Evolutionary conservation across 768 basidiomycete genomes (phyloP).

Genomic region (Lentinula guzmanii): DNA sequence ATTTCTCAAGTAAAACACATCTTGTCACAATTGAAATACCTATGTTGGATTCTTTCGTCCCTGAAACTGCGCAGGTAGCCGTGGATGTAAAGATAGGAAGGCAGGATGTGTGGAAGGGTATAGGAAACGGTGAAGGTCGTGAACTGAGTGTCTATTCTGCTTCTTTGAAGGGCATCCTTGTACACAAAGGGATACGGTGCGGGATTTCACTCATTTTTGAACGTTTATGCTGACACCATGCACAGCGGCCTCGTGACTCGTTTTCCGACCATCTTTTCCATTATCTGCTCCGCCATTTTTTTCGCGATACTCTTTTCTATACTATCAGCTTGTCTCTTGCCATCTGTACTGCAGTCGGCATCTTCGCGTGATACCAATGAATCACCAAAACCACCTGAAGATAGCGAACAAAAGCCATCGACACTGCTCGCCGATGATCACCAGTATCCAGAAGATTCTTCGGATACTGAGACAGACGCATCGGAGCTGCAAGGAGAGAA

Average conservation of each 20-base stretch:
- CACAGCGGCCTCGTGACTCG: conserved; percentile 63
- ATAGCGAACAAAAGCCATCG: not conserved
- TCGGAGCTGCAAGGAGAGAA: conserved; percentile 11
- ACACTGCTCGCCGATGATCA: not conserved
- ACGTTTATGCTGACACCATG: conserved; percentile 2
- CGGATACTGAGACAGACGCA: not conserved
- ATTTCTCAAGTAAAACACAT: conserved; percentile 33
- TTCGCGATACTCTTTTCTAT: conserved; percentile 38
- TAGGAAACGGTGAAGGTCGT: conserved; percentile 66
- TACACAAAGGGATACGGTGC: conserved; percentile 67
- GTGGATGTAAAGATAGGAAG: conserved; percentile 74
- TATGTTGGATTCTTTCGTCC: conserved; percentile 49
- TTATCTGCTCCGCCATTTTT: conserved; percentile 40
- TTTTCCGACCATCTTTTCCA: conserved; percentile 55
- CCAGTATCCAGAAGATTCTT: not conserved
- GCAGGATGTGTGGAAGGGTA: conserved; percentile 61
- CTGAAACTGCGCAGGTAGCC: conserved; percentile 38
- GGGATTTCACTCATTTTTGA: conserved; percentile 12
- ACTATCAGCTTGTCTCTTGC: conserved; percentile 47
- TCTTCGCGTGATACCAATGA: not conserved
- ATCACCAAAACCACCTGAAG: not conserved
- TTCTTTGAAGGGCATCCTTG: conserved; percentile 53
- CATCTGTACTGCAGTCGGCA: conserved; percentile 28
- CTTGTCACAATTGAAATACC: conserved; percentile 46
- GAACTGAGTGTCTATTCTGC: conserved; percentile 67